Evolutionary conservation across 1,139 yeast species (phyloP), one percentile per base, ranked within the genome.

Genomic region (Nematodospora anomalae): DNA sequence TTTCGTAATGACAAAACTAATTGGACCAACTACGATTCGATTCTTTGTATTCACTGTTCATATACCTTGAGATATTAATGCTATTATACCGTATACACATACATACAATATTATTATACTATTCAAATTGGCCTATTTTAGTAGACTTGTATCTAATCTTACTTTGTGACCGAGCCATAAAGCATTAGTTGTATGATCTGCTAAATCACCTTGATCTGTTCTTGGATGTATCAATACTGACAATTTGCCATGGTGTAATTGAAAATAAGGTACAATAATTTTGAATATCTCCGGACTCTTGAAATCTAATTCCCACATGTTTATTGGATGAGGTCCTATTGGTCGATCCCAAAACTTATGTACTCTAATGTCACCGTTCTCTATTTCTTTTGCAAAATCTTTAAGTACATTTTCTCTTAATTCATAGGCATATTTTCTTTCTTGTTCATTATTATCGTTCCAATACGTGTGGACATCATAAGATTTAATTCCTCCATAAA

Each of bases 401-500:
- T 46, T 35, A 26, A 51, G 51, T 6, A 77, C 64, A 37, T 64
- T 57, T 15, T 64, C 70, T 37, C 78, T 60, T 33, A 78, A 59
- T 10, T 56, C 57, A 8, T 41, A 44, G 3, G 79, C 78, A 25
- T 55, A 60, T 23, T 58, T 42, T 14, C 59, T 51, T 39, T 76
- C 69, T 6, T 43, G 45, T 9, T 56, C 55, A 41, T 58, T 60
- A 35, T 60, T 62, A 30, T 66, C 62, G 49, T 66, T 62, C 67
- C 73, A 77, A 55, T 79, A 79, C 1, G 80, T 72, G 55, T 77
- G 83, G 47, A 76, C 60, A 52, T 77, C 82, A 57, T 69, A 77
- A 4, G 76, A 65, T 15, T 29, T 25, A 30, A 71, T 62, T 10
- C 52, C 54, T 9, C 65, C 67, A 47, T 58, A 61, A 36, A 64